Evolutionary conservation across 2,329 filamentous ascomycete species (phyloP).

Genomic region (Ascochyta rabiei): DNA sequence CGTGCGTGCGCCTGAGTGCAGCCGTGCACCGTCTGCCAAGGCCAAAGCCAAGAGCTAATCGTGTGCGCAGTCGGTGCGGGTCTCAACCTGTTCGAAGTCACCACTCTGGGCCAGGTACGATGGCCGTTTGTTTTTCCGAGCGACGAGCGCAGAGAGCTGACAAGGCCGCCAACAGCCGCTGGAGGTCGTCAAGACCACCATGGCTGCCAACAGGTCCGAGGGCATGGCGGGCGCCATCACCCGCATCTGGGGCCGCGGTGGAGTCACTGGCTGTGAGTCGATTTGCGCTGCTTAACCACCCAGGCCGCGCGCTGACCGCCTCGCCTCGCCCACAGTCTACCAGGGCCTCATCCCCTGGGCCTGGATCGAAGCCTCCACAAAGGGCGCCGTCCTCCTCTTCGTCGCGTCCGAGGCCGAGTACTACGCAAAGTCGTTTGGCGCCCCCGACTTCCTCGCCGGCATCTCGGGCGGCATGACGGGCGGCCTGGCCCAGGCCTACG

Average conservation of each 20-base stretch:
- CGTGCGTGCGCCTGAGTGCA: conserved; percentile 53
- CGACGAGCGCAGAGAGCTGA: conserved; percentile 46
- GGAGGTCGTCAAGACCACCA: conserved; percentile 99
- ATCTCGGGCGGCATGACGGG: conserved; percentile 91
- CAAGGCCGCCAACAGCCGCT: conserved; percentile 73
- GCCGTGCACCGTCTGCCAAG: neutral
- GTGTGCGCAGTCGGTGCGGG: conserved; percentile 78
- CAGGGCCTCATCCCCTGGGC: conserved; percentile 94
- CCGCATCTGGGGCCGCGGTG: conserved; percentile 93
- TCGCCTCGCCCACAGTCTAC: conserved; percentile 71
- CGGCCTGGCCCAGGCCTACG: conserved; percentile 96
- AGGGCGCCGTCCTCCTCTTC: conserved; percentile 98
- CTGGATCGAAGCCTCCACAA: conserved; percentile 99
- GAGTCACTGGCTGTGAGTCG: conserved; percentile 87
- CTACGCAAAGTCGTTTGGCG: conserved; percentile 83
- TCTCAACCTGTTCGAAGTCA: conserved; percentile 93
- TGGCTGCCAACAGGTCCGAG: conserved; percentile 95
- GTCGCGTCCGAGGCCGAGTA: conserved; percentile 98
- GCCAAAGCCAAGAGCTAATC: no score
- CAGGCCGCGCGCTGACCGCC: conserved; percentile 48
- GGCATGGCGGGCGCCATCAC: conserved; percentile 80
- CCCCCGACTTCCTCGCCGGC: conserved; percentile 83
- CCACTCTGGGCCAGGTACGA: conserved; percentile 68
- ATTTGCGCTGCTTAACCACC: conserved; percentile 86
- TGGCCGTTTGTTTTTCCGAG: neutral